Evolutionary conservation across 2,329 filamentous ascomycete species (phyloP), one percentile per base, ranked within the genome.

Genomic region (Chaetomium globosum): DNA sequence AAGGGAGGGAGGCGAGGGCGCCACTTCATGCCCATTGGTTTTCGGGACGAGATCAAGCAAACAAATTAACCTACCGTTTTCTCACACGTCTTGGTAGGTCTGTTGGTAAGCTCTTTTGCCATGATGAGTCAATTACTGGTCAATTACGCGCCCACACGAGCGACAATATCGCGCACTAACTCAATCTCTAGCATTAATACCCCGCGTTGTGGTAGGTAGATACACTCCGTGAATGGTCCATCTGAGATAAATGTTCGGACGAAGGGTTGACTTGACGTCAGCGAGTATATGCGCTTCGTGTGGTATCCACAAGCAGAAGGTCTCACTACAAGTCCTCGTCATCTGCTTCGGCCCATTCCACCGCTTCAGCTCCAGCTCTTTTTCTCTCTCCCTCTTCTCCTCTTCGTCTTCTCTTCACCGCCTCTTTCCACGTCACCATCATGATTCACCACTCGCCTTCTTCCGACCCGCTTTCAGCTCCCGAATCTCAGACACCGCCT

Each of bases 401-500:
- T 9, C n/a, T 5, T 23, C 30, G 3, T 2, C n/a, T 39, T 13
- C 36, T 36, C 19, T 26, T 26, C 23, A 19, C 49, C 49, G 6
- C 30, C 28, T 26, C 13, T 28, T 16, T 13, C 36, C 13, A 23
- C 12, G 3, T 55, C 19, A 28, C 16, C 30, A 31, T 16, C 51
- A n/a, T 6, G 26, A 26, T 26, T 26, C 33, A 36, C 33, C 33
- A 36, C 12, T 26, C 12, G 1, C 13, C 19, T 5, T 12, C 51
- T 12, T 13, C 26, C 16, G 28, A 39, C 12, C 26, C 23, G 39
- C n/a, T 8, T 23, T 5, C 39, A 63, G 67, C 30, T 60, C 64
- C 58, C 69, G 72, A 33, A 71, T 69, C 21, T 64, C 65, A 28
- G 75, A 77, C 36, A 76, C 56, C 16, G 68, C 69, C 69, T 57